phyloP scores from a whole-genome alignment of 169 alveolate species.

The Plasmodium gallinaceum region DNA sequence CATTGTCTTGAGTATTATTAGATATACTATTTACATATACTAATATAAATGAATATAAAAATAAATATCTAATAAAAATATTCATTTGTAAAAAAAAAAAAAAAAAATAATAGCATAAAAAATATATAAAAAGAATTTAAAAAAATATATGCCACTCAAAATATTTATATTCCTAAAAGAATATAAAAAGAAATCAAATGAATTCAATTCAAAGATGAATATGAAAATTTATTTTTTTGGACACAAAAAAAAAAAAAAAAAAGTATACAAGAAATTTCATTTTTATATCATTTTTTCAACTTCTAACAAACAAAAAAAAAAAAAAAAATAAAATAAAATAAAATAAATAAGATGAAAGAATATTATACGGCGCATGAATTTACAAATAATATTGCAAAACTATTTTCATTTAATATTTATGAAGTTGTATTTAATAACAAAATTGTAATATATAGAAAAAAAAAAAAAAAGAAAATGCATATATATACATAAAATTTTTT shows the following conservation, averaged over 20 bases:
- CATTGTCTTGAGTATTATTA: constrained; percentile 27
- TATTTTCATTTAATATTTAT: no score
- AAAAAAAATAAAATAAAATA: neutral
- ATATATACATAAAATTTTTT: no score
- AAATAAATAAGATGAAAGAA: neutral
- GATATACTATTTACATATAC: constrained; percentile 32
- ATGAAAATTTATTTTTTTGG: neutral
- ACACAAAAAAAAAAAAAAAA: neutral
- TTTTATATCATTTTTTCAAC: neutral
- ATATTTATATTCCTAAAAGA: neutral
- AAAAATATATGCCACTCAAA: neutral
- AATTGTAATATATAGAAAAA: no score
- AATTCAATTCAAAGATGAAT: no score
- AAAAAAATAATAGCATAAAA: constrained; percentile 10
- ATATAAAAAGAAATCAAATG: neutral
- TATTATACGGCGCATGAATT: no score
- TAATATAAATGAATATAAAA: constrained; percentile 44
- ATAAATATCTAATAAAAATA: constrained; percentile 46
- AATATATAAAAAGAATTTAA: no score
- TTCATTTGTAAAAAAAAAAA: constrained; percentile 53
- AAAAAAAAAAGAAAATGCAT: no score
- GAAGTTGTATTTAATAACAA: no score
- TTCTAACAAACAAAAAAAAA: neutral
- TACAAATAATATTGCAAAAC: no score
- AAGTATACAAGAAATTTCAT: neutral